phyloP scores from a whole-genome alignment of 208 protist genomes.

The Trypanosoma cruzi region DNA sequence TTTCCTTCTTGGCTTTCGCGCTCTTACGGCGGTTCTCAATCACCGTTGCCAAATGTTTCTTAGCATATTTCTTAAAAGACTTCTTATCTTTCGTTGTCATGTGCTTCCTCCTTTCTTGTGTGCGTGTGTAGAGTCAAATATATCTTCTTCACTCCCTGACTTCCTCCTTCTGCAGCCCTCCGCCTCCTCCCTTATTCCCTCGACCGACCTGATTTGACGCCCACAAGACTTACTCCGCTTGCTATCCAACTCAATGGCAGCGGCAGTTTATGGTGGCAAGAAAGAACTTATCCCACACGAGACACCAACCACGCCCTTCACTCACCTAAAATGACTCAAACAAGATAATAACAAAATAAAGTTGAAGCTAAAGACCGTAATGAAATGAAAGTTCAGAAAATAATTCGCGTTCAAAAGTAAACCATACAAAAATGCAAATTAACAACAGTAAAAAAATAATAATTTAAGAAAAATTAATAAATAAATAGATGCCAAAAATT shows the following conservation, averaged over 20 bases:
- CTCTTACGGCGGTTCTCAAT: conserved; percentile 91
- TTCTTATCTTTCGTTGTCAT: conserved; percentile 91
- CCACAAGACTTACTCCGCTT: background rate
- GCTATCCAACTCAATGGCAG: no score
- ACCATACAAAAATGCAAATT: background rate
- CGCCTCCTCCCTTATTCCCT: background rate
- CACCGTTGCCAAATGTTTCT: conserved; percentile 88
- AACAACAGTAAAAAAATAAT: background rate
- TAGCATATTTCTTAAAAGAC: conserved; percentile 92
- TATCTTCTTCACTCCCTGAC: background rate
- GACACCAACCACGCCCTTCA: no score
- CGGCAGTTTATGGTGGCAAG: no score
- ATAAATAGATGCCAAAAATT: background rate
- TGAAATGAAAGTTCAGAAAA: no score
- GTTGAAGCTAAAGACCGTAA: no score
- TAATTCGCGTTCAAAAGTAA: background rate
- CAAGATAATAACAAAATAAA: no score
- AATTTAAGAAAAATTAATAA: no score
- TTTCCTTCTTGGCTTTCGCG: conserved; percentile 88
- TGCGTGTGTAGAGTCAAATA: conserved; percentile 1
- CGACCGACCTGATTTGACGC: background rate
- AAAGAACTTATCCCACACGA: no score
- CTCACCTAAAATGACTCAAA: no score
- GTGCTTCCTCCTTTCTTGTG: background rate
- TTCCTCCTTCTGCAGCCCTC: background rate